Conservation (phyloP, 1,139 yeast genomes). For the Pneumocystis jirovecii region DNA sequence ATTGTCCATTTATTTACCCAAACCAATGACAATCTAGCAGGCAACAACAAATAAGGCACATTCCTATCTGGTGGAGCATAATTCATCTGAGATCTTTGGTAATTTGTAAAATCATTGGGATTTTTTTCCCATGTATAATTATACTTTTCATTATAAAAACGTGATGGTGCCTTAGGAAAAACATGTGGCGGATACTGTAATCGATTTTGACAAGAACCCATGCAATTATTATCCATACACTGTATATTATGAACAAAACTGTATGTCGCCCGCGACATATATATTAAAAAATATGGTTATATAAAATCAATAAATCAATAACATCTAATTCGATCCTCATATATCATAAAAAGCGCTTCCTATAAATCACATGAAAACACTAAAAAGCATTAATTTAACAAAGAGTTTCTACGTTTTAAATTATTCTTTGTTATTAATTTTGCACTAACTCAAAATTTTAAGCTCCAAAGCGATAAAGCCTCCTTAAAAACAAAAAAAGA, state of each 20-base stretch:
- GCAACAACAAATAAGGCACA: conserved; percentile 23
- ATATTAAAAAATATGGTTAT: not conserved
- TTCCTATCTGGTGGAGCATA: not conserved
- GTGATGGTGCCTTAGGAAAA: not conserved
- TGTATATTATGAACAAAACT: not conserved
- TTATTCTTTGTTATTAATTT: not conserved
- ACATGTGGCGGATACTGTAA: not conserved
- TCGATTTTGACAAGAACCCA: not conserved
- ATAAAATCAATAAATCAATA: not conserved
- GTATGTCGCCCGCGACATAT: not conserved
- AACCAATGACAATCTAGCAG: conserved; percentile 23
- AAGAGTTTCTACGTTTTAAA: not conserved
- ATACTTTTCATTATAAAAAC: not conserved
- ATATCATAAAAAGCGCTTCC: not conserved
- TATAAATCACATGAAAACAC: not conserved
- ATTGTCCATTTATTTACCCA: conserved; percentile 24
- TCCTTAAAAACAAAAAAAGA: not conserved
- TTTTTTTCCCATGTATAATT: not conserved
- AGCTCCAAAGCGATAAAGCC: not conserved
- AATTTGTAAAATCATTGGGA: not conserved
- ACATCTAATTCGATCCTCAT: not conserved
- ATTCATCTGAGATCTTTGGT: not conserved
- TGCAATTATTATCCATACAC: not conserved
- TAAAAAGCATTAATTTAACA: not conserved
- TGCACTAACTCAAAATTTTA: not conserved